phyloP scores from a whole-genome alignment of 768 basidiomycete genomes.

The Boletus coccyginus region DNA sequence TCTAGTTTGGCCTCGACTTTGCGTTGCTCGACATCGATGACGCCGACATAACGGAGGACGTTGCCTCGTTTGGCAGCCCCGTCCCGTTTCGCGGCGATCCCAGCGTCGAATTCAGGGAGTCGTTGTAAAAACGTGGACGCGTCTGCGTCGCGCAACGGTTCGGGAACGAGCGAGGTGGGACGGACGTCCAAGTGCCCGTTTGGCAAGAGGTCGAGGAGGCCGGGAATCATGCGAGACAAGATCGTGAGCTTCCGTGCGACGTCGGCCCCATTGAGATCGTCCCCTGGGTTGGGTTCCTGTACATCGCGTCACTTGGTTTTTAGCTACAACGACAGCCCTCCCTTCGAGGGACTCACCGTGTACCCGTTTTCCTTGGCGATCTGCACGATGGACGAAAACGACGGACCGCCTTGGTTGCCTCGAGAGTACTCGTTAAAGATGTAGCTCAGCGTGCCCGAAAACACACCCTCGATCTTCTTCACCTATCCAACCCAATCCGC shows the following conservation, averaged over 20 bases:
- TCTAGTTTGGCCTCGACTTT: slow-evolving; percentile 85
- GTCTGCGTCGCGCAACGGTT: slow-evolving; percentile 62
- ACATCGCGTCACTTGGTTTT: slow-evolving; percentile 23
- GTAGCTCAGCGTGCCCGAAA: slow-evolving; percentile 97
- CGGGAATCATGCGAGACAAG: slow-evolving; percentile 74
- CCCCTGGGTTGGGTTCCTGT: slow-evolving; percentile 96
- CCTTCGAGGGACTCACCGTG: slow-evolving; percentile 53
- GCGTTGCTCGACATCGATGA: slow-evolving; percentile 71
- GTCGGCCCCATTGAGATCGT: slow-evolving; percentile 95
- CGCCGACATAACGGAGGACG: slow-evolving; percentile 91
- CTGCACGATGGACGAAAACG: slow-evolving; percentile 87
- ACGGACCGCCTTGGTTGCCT: slow-evolving; percentile 60
- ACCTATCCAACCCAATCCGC: slow-evolving; percentile 42
- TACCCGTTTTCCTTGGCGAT: slow-evolving; percentile 91
- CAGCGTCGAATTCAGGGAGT: slow-evolving; percentile 78
- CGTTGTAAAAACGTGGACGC: slow-evolving; percentile 82
- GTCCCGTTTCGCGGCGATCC: slow-evolving; percentile 73
- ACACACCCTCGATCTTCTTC: slow-evolving; percentile 93
- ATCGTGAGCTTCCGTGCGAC: slow-evolving; percentile 98
- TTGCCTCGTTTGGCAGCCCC: slow-evolving; percentile 77
- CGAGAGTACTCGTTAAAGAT: slow-evolving; percentile 97
- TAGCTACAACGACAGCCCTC: background rate
- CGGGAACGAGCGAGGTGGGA: slow-evolving; percentile 84
- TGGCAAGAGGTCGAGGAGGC: slow-evolving; percentile 52
- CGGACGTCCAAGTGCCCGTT: slow-evolving; percentile 77